Base-by-base conservation (phyloP, 2,329 filamentous ascomycete species). In the Calonectria pseudoreteaudii region DNA sequence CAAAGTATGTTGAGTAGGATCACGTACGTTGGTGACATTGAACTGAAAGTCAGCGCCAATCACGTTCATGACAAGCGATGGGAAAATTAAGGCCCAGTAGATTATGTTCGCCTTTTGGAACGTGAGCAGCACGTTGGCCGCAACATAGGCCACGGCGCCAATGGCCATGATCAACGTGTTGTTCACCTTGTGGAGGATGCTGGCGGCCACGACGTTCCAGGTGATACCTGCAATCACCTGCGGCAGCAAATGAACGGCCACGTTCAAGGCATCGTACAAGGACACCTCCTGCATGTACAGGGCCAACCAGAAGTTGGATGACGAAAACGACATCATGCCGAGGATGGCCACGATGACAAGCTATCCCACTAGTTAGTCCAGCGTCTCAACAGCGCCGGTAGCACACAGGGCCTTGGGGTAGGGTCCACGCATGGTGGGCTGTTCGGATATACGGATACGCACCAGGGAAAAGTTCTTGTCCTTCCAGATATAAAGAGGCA, bases 31-130 rank as follows among this genome's bases (percentile, higher is more conserved):
- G 4, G 90, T 89, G 28, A 94, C 92, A 73, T 93, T 93, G 82
- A 94, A 94, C 72, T 94, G 90, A 41, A 94, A 89, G 79, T 94
- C 93, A 0, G 92, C 92, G 1, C 93, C 93, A 5, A 93, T 85
- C 1, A 94, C 92, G 28, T 89, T 88, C 31, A 94, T 82, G 7
- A 91, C 82, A 49, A 93, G 82, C 0, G 88, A 88, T 0, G 92
- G 91, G 80, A 94, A 94, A 8, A 90, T 87, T 73, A 93, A 91
- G 0, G 88, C 88, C 92, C 92, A 94, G 81, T 94, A 94, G 23
- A 85, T 87, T 70, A 88, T 88, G 13, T 89, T 86, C 1, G 87
- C 80, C 49, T 85, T 83, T 78, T 93, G 90, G 64, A 93, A 87
- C 0, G 90, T 88, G 44, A 92, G 85, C 8, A 94, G 85, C 0